Conservation (phyloP, 371 early-diverging fungal species). For the Blakeslea trispora region DNA sequence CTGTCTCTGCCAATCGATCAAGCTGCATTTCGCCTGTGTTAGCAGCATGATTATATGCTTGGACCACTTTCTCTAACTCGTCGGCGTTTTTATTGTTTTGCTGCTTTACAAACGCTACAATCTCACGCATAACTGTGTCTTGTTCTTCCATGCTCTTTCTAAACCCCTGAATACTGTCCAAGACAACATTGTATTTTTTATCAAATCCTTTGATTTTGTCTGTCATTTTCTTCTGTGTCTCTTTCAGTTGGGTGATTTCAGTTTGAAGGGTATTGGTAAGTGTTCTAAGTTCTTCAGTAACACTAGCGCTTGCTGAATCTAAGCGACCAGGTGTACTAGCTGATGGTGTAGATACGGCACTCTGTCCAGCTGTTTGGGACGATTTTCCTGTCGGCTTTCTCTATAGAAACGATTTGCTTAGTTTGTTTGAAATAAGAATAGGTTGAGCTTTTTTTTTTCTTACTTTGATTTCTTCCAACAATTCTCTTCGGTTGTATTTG, state of each 20-base stretch:
- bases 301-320: neutral
- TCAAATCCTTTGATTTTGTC: slow-evolving; percentile 22
- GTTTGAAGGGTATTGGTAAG: slow-evolving; percentile 41
- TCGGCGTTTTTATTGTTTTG: slow-evolving; percentile 10
- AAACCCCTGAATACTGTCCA: slow-evolving; percentile 21
- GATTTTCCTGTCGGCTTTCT: slow-evolving; percentile 40
- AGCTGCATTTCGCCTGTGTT: slow-evolving; percentile 15
- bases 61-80: slow-evolving; percentile 8
- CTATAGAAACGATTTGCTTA: slow-evolving; percentile 6
- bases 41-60: slow-evolving; percentile 12
- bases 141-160: slow-evolving; percentile 27
- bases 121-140: slow-evolving; percentile 20
- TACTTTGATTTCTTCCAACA: slow-evolving; percentile 63
- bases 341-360: neutral
- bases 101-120: slow-evolving; percentile 17
- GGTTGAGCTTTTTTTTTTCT: neutral
- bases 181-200: slow-evolving; percentile 23
- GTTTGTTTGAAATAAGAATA: neutral
- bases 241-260: slow-evolving; percentile 45
- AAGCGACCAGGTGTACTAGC: neutral
- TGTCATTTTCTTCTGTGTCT: slow-evolving; percentile 35
- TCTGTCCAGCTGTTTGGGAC: slow-evolving; percentile 8
- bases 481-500: slow-evolving; percentile 59
- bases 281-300: slow-evolving; percentile 24
- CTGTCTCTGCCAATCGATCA: slow-evolving; percentile 3